phyloP scores from a whole-genome alignment of 331 rosid species.

The Cydonia oblonga region DNA sequence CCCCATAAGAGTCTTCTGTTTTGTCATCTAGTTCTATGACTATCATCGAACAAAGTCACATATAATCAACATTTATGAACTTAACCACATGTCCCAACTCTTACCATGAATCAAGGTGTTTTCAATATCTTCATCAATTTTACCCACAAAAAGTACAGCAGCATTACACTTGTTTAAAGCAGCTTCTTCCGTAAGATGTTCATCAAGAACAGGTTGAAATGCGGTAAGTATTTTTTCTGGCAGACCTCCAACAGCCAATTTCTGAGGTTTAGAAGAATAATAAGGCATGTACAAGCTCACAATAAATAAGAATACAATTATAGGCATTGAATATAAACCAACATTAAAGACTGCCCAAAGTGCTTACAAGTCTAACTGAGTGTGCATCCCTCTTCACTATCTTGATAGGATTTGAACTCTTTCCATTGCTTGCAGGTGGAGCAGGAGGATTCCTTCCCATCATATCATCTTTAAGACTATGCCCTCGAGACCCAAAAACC shows the following conservation, averaged over 20 bases:
- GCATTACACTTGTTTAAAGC: constrained; percentile 48
- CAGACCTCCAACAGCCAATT: constrained; percentile 74
- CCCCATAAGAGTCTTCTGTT: not conserved
- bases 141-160: constrained; percentile 31
- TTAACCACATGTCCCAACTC: constrained; percentile 4
- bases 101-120: constrained; percentile 57
- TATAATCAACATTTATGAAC: not conserved
- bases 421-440: constrained; percentile 48
- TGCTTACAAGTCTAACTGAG: constrained; percentile 76
- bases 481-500: constrained; percentile 88
- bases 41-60: not conserved
- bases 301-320: constrained; percentile 11
- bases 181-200: constrained; percentile 51
- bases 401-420: constrained; percentile 62
- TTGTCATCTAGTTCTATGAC: not conserved
- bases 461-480: constrained; percentile 75
- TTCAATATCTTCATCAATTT: constrained; percentile 55
- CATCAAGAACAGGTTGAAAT: constrained; percentile 72
- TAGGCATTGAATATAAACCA: constrained; percentile 13
- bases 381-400: constrained; percentile 76
- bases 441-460: constrained; percentile 53
- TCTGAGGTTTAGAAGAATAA: constrained; percentile 43
- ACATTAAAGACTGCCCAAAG: constrained; percentile 16
- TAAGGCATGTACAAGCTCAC: constrained; percentile 17
- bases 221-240: constrained; percentile 75